Conservation (phyloP, 2,329 filamentous ascomycete genomes). For the Calonectria naviculata region DNA sequence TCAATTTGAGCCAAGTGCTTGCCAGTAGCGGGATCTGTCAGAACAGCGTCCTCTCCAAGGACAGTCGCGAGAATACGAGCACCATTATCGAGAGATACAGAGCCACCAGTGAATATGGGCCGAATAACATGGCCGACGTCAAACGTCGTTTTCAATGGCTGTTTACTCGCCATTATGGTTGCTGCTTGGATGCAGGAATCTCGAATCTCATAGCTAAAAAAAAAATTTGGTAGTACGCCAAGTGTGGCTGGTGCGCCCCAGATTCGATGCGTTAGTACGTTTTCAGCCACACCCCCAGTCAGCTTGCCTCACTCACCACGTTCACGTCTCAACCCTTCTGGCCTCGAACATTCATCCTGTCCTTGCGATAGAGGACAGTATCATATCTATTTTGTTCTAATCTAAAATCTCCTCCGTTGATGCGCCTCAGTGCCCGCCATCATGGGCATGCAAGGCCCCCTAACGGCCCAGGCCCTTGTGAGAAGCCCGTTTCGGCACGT, state of each 20-base stretch:
- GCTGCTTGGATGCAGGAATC: slow-evolving; percentile 31
- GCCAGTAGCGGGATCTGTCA: slow-evolving; percentile 87
- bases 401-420: background rate
- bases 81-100: slow-evolving; percentile 83
- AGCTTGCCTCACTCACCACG: background rate
- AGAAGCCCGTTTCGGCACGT: slow-evolving; percentile 29
- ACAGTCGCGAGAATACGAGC: slow-evolving; percentile 88
- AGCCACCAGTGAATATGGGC: slow-evolving; percentile 93
- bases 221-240: slow-evolving; percentile 26
- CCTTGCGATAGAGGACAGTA: background rate
- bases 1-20: slow-evolving; percentile 87
- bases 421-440: slow-evolving; percentile 27
- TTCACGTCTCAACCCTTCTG: background rate
- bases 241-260: slow-evolving; percentile 5
- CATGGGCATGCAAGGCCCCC: slow-evolving; percentile 67
- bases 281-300: background rate
- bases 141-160: slow-evolving; percentile 86
- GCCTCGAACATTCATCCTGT: background rate
- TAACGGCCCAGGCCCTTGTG: slow-evolving; percentile 68
- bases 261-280: slow-evolving; percentile 1
- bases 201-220: slow-evolving; percentile 28
- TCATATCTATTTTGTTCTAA: background rate
- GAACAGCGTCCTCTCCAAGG: slow-evolving; percentile 89
- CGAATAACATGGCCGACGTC: slow-evolving; percentile 85
- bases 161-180: slow-evolving; percentile 65